Evolutionary conservation across 1,139 yeast genomes (phyloP).

Genomic region (Diutina catenulata): DNA sequence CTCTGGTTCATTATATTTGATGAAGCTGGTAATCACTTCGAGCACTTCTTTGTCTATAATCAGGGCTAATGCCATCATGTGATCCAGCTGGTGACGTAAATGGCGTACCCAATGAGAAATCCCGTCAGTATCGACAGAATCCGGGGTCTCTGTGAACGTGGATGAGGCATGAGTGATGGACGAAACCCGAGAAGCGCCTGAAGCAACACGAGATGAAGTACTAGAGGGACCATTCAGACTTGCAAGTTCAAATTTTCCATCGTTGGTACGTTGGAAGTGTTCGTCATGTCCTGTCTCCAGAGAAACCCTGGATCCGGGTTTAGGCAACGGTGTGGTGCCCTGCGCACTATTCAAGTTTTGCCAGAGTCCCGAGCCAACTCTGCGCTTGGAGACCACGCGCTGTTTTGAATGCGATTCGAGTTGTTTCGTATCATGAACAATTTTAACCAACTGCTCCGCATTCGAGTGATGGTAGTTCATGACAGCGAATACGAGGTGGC

Average conservation of each 20-base stretch:
- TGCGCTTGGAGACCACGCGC: too few species aligned
- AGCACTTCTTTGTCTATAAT: conserved; percentile 26
- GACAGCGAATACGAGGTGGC: conserved; percentile 26
- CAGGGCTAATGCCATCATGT: conserved; percentile 17
- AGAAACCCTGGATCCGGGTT: conserved; percentile 2
- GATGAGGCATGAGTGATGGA: not conserved
- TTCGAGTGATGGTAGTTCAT: conserved; percentile 28
- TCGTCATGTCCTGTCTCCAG: too few species aligned
- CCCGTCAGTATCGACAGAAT: conserved; percentile 13
- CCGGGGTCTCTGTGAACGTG: conserved; percentile 15
- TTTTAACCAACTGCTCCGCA: conserved; percentile 21
- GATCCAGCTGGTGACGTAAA: conserved; percentile 8
- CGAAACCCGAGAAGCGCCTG: too few species aligned
- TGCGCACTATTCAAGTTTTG: too few species aligned
- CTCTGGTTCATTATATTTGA: conserved; percentile 27
- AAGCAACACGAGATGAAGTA: too few species aligned
- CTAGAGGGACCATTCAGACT: too few species aligned
- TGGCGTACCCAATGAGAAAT: conserved; percentile 7
- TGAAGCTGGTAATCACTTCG: conserved; percentile 23
- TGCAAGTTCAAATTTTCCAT: too few species aligned
- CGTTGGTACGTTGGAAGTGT: too few species aligned
- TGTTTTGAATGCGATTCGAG: too few species aligned
- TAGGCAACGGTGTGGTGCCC: not conserved
- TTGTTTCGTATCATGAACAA: not conserved
- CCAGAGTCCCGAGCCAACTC: too few species aligned